These are phyloP conservation scores for Luffa acutangula DNA, from an alignment of 306 rosid species.

Conservation along the genomic window DNA sequence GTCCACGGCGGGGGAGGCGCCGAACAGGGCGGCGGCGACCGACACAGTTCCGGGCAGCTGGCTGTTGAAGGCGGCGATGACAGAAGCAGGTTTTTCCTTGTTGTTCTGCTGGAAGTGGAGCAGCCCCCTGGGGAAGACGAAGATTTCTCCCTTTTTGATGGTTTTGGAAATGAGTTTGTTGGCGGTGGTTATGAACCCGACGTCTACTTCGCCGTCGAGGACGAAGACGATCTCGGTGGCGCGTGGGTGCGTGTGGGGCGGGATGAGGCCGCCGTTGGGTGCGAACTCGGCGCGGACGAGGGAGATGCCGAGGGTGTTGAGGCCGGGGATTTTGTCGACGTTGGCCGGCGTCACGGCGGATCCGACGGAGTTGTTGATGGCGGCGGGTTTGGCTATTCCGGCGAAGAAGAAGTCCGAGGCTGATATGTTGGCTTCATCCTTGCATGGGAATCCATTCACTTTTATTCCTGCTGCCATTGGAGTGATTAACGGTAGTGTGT, in stretches of 20 bases:
- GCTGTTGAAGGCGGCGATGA: conserved; percentile 3
- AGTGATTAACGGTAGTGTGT: too few species aligned
- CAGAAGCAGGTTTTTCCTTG: neutral
- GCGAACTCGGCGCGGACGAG: neutral
- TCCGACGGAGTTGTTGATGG: conserved; percentile 1
- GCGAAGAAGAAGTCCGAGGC: conserved; percentile 4
- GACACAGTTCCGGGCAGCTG: conserved; percentile 4
- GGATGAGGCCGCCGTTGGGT: neutral
- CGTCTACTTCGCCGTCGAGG: neutral
- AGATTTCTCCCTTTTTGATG: neutral
- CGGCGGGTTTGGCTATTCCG: neutral
- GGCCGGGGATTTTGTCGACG: neutral
- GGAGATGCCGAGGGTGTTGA: neutral
- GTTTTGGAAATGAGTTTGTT: neutral
- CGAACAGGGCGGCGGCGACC: neutral
- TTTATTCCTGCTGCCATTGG: neutral
- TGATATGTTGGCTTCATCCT: neutral
- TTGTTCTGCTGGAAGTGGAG: conserved; percentile 5
- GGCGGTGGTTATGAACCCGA: neutral
- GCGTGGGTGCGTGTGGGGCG: conserved; percentile 1
- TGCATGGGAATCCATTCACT: conserved; percentile 10
- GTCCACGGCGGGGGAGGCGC: neutral
- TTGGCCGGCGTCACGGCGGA: neutral
- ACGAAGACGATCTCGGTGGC: neutral
- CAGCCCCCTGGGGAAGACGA: neutral